These are phyloP conservation scores for Penicillium sp. DNA, from an alignment of 2,329 filamentous ascomycete species.

Conservation along the genomic window DNA sequence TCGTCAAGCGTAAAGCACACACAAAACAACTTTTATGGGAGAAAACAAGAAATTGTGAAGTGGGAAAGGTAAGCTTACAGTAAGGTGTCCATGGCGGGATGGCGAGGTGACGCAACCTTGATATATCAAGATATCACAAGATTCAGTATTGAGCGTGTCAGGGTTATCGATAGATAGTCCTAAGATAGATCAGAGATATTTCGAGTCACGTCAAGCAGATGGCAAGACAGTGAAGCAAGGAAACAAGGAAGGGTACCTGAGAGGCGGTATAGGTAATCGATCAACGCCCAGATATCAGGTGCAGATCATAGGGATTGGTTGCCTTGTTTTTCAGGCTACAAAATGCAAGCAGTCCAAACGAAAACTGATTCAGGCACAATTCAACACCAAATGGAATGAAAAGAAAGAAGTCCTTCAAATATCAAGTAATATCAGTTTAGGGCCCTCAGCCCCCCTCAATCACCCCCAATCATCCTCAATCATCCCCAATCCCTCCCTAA, in stretches of 20 bases:
- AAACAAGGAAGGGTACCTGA: slow-evolving; percentile 1
- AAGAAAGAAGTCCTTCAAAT: background rate
- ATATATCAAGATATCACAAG: background rate
- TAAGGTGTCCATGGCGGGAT: slow-evolving; percentile 48
- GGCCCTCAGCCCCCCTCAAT: background rate
- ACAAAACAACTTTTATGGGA: background rate
- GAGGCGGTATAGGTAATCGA: slow-evolving; percentile 20
- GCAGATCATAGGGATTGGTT: background rate
- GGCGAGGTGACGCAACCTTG: slow-evolving; percentile 1
- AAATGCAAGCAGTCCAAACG: background rate
- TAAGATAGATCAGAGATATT: background rate
- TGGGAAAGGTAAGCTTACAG: slow-evolving; percentile 39
- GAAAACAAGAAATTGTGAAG: background rate
- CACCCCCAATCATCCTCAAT: too few species aligned
- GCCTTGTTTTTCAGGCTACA: background rate
- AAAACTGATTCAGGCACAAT: background rate
- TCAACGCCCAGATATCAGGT: slow-evolving; percentile 10
- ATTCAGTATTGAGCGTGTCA: background rate
- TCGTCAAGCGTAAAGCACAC: background rate
- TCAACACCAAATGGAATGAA: background rate
- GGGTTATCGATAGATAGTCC: background rate
- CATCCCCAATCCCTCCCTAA: too few species aligned
- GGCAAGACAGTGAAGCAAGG: background rate
- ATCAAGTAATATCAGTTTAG: background rate
- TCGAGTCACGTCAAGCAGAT: background rate